Percentiles rank a stretch among this genome's conserved stretches.
Conservation (phyloP, 257 asterid genomes). For the Pogostemon cablin region DNA sequence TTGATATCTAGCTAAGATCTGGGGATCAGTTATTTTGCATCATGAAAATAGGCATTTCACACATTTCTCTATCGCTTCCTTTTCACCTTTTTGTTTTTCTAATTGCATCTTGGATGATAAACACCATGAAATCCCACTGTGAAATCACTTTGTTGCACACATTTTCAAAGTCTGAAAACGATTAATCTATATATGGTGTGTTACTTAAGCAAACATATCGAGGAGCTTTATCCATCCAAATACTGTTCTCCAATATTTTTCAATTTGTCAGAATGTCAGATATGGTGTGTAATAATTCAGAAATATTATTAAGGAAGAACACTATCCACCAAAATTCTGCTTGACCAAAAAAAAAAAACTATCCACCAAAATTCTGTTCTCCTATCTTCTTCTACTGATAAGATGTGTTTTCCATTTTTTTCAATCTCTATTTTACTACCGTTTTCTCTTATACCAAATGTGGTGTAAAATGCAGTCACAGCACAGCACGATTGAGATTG, state of each 20-base stretch:
- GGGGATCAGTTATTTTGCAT: conserved; percentile 19
- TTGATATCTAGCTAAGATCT: conserved; percentile 13
- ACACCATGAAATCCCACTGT: conserved; percentile 19
- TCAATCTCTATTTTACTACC: neutral
- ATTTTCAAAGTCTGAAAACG: conserved; percentile 6
- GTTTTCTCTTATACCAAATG: conserved; percentile 10
- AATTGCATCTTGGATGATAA: conserved; percentile 8
- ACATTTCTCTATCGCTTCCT: neutral
- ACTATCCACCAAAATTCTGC: conserved; percentile 5
- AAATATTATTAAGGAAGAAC: neutral
- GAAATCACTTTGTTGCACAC: conserved; percentile 18
- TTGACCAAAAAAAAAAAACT: no score
- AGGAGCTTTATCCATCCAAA: neutral
- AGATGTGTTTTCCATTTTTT: neutral
- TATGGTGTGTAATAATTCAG: no score
- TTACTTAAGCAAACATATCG: neutral
- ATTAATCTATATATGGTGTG: neutral
- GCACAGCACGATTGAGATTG: neutral
- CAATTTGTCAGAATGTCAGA: no score
- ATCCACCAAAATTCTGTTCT: neutral
- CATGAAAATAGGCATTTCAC: conserved; percentile 20
- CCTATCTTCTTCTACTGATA: conserved; percentile 3
- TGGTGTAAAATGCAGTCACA: neutral
- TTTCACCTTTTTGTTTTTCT: neutral
- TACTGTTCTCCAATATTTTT: neutral